phyloP scores from a whole-genome alignment of 2,329 filamentous ascomycete species.

The Clonostachys rosea region DNA sequence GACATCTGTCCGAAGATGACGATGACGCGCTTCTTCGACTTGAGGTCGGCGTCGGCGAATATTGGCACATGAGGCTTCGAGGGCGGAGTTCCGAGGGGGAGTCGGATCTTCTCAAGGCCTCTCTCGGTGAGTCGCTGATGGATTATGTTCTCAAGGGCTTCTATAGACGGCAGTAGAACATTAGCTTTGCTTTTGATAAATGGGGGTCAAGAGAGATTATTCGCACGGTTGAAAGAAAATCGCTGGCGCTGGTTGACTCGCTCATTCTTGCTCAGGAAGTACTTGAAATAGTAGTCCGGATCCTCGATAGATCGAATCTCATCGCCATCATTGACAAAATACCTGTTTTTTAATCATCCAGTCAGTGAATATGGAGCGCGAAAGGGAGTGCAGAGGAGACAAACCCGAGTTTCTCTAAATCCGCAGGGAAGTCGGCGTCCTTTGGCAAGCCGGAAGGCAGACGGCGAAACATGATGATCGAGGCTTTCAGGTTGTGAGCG shows the following conservation, averaged over 20 bases:
- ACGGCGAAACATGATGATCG: conserved; percentile 65
- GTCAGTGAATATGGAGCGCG: neutral
- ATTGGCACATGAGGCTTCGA: conserved; percentile 63
- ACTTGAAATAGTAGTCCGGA: conserved; percentile 69
- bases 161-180: conserved; percentile 32
- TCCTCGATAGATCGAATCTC: conserved; percentile 68
- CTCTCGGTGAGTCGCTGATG: conserved; percentile 54
- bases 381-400: conserved; percentile 1
- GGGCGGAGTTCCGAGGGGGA: conserved; percentile 50
- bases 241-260: conserved; percentile 73
- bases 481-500: neutral
- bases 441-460: conserved; percentile 62
- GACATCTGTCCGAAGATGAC: conserved; percentile 68
- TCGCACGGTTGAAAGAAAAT: conserved; percentile 67
- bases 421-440: conserved; percentile 61
- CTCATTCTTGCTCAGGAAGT: conserved; percentile 66
- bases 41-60: conserved; percentile 49
- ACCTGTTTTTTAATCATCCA: conserved; percentile 45
- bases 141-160: conserved; percentile 57
- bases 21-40: conserved; percentile 56
- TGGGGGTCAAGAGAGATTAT: neutral
- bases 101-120: conserved; percentile 52
- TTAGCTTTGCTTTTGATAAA: neutral
- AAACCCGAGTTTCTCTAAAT: conserved; percentile 70
- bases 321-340: conserved; percentile 72